phyloP scores from a whole-genome alignment of 148 eudicot species.

The Beta vulgaris region DNA sequence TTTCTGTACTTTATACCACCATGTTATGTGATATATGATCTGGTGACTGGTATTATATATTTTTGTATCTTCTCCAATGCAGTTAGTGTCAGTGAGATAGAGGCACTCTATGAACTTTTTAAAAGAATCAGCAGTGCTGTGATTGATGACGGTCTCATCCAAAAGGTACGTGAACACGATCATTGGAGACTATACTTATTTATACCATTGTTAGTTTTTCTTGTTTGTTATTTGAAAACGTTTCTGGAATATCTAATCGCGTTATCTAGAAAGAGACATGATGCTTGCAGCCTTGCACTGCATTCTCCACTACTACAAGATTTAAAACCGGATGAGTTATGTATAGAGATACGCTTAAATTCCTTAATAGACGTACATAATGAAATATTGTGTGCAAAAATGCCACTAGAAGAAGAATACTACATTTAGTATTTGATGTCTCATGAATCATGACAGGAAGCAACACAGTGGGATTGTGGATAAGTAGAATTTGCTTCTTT shows the following conservation, averaged over 20 bases:
- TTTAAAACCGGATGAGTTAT: neutral
- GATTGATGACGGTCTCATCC: constrained; percentile 86
- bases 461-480: neutral
- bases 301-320: neutral
- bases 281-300: neutral
- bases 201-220: neutral
- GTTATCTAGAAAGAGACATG: neutral
- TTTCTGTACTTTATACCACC: neutral
- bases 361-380: neutral
- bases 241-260: neutral
- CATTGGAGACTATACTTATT: neutral
- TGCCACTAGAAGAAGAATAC: neutral
- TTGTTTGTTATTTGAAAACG: neutral
- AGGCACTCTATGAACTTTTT: constrained; percentile 92
- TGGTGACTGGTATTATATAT: too few species aligned
- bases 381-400: neutral
- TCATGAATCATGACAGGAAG: neutral
- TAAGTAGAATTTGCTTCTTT: neutral
- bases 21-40: neutral
- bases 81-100: constrained; percentile 97
- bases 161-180: constrained; percentile 53
- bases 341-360: neutral
- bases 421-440: neutral
- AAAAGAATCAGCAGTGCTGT: constrained; percentile 96
- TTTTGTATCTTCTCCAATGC: constrained; percentile 40